A percentile compares a stretch with the other conserved stretches of the same genome.
These are phyloP conservation scores for Epichloe elymi DNA, from an alignment of 2,329 filamentous ascomycete species.

Conservation along the genomic window DNA sequence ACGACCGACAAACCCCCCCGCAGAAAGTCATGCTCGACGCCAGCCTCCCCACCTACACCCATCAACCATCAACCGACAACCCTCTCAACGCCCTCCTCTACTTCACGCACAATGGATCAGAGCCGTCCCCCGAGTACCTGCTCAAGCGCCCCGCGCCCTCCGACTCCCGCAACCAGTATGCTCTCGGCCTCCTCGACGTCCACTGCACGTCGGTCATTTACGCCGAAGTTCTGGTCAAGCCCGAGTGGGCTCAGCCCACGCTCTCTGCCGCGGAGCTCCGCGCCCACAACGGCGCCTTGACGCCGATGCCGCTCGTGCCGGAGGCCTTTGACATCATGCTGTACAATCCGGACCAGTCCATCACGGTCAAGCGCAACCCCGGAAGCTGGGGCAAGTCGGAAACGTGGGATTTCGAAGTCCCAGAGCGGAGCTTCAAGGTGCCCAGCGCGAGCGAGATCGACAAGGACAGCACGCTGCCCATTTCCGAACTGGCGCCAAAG, in stretches of 20 bases:
- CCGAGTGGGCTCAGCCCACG: slow-evolving; percentile 73
- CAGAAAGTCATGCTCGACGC: slow-evolving; percentile 65
- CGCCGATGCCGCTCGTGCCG: slow-evolving; percentile 57
- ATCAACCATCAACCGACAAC: slow-evolving; percentile 38
- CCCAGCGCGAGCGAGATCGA: slow-evolving; percentile 73
- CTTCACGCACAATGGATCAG: slow-evolving; percentile 61
- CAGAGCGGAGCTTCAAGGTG: slow-evolving; percentile 67
- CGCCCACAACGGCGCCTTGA: slow-evolving; percentile 46
- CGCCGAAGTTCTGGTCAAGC: slow-evolving; percentile 72
- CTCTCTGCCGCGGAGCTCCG: slow-evolving; percentile 72
- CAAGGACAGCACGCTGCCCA: slow-evolving; percentile 39
- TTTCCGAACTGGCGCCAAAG: slow-evolving; percentile 49
- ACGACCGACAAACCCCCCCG: no score
- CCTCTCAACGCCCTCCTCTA: slow-evolving; percentile 43
- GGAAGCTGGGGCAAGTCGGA: slow-evolving; percentile 70
- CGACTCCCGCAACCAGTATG: slow-evolving; percentile 70
- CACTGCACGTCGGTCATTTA: slow-evolving; percentile 71
- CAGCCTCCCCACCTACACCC: slow-evolving; percentile 66
- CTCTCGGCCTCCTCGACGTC: slow-evolving; percentile 71
- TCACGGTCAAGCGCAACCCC: slow-evolving; percentile 56
- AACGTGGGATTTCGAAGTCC: slow-evolving; percentile 87
- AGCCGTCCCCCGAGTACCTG: slow-evolving; percentile 71
- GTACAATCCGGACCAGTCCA: slow-evolving; percentile 83
- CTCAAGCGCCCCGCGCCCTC: slow-evolving; percentile 60
- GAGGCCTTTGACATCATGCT: slow-evolving; percentile 73